phyloP scores from a whole-genome alignment of 2,329 filamentous ascomycete species.

The Biscogniauxia sp. region DNA sequence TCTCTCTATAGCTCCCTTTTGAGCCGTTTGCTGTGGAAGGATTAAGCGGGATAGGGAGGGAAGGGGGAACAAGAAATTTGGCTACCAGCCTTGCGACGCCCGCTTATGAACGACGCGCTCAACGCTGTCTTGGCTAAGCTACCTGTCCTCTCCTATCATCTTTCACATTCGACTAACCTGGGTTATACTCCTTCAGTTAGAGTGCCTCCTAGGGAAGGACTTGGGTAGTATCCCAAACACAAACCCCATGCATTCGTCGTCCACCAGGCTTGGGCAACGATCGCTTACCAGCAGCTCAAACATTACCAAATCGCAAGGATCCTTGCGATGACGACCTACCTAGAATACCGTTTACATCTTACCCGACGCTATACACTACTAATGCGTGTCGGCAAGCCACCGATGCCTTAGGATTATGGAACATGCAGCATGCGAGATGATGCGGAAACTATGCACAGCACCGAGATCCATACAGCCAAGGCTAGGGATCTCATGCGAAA shows the following conservation, averaged over 20 bases:
- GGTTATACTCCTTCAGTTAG: background rate
- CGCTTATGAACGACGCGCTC: background rate
- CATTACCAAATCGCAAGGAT: background rate
- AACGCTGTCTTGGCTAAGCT: background rate
- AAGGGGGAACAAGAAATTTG: background rate
- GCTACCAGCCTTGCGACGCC: background rate
- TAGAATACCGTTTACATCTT: background rate
- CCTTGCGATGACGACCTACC: background rate
- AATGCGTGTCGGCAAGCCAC: background rate
- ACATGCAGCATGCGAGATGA: background rate
- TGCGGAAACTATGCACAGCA: background rate
- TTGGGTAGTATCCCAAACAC: background rate
- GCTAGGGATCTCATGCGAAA: background rate
- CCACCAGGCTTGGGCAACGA: background rate
- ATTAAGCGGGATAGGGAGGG: background rate
- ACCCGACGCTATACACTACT: background rate
- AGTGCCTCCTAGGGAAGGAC: background rate
- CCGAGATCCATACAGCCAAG: background rate
- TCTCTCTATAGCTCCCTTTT: background rate
- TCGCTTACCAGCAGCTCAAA: background rate
- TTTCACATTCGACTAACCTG: background rate
- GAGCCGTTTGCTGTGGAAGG: background rate
- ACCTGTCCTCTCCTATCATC: background rate
- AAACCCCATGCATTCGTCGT: background rate
- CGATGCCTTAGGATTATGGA: background rate